phyloP scores from a whole-genome alignment of 345 rosid species.

The Corymbia maculata region DNA sequence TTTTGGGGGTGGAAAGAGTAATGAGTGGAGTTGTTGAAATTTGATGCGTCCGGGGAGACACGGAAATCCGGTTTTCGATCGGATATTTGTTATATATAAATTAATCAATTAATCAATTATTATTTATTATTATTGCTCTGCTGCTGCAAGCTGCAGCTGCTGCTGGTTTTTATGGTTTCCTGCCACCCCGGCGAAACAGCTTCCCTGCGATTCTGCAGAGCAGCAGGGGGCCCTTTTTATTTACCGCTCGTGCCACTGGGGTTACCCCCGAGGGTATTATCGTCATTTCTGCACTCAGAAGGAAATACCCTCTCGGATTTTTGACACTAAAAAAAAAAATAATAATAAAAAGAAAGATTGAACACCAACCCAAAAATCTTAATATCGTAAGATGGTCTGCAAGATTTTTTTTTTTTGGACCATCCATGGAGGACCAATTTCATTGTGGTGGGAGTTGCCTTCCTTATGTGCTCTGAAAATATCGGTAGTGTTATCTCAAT shows the following conservation, averaged over 20 bases:
- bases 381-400: too few species aligned
- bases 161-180: not conserved
- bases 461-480: too few species aligned
- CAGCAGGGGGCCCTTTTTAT: not conserved
- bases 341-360: not conserved
- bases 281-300: not conserved
- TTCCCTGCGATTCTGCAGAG: not conserved
- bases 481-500: too few species aligned
- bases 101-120: too few species aligned
- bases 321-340: too few species aligned
- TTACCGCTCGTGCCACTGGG: not conserved
- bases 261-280: not conserved
- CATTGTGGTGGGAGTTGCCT: too few species aligned
- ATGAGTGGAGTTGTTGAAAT: constrained; percentile 11
- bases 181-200: not conserved
- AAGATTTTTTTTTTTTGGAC: too few species aligned
- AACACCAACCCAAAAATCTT: not conserved
- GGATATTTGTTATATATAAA: not conserved
- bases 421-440: too few species aligned
- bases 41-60: constrained; percentile 6
- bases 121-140: not conserved
- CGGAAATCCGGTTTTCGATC: not conserved
- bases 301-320: not conserved
- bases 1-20: not conserved
- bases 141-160: not conserved